Percentiles rank a stretch among this genome's conserved stretches.
Conservation (phyloP, 2,329 filamentous ascomycete genomes). For the Biscogniauxia sp. region DNA sequence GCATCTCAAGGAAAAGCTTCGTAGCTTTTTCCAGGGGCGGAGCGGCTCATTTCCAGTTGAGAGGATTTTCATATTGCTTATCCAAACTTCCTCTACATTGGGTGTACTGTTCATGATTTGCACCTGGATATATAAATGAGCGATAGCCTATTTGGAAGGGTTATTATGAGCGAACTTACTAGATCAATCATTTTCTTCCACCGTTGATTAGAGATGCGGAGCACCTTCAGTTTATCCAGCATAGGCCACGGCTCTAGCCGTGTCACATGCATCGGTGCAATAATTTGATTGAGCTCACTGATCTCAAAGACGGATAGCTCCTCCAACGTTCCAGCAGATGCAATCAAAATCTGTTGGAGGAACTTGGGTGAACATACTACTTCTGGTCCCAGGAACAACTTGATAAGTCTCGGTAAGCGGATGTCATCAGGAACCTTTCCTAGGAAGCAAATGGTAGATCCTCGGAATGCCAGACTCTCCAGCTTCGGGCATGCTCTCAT, state of each 20-base stretch:
- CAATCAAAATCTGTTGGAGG: slow-evolving; percentile 14
- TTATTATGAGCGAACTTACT: slow-evolving; percentile 15
- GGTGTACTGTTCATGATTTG: slow-evolving; percentile 17
- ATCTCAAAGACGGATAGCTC: slow-evolving; percentile 24
- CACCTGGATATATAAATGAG: not conserved
- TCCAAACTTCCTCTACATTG: slow-evolving; percentile 26
- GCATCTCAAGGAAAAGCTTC: slow-evolving; percentile 10
- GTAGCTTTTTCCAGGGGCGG: slow-evolving; percentile 5
- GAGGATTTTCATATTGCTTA: slow-evolving; percentile 8
- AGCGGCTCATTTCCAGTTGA: not conserved
- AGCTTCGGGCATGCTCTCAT: slow-evolving; percentile 12
- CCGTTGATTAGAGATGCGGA: slow-evolving; percentile 11
- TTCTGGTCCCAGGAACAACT: slow-evolving; percentile 19
- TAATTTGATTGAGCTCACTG: too few species aligned
- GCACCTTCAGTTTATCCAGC: slow-evolving; percentile 18
- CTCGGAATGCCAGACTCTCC: slow-evolving; percentile 20
- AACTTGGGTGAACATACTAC: slow-evolving; percentile 1
- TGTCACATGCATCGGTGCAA: not conserved
- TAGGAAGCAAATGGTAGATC: not conserved
- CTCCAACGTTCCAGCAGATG: slow-evolving; percentile 18
- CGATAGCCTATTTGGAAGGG: slow-evolving; percentile 2
- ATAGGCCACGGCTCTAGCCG: slow-evolving; percentile 6
- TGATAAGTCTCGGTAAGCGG: slow-evolving; percentile 13
- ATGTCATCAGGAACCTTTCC: not conserved
- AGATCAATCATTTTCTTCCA: slow-evolving; percentile 1